Percentiles rank a stretch among this genome's conserved stretches.
Evolutionary conservation across 805 yeast species (phyloP).

Genomic region (Wickerhamiella hasegawae): DNA sequence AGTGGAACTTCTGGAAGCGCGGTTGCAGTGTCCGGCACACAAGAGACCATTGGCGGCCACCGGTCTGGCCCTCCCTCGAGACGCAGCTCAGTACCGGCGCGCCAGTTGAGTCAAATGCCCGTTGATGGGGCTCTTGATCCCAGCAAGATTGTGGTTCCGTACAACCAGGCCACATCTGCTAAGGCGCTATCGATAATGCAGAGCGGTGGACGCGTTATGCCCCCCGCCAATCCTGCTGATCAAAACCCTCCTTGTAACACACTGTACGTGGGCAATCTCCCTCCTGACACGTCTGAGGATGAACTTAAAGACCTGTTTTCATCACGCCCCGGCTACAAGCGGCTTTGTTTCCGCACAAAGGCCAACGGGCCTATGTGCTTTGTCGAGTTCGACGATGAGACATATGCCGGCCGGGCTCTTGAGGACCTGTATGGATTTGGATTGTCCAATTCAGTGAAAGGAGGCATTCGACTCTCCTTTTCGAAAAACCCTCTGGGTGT

Average conservation of each 20-base stretch:
- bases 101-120: neutral
- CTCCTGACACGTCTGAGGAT: constrained; percentile 91
- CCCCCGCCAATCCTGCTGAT: constrained; percentile 87
- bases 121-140: neutral
- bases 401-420: constrained; percentile 80
- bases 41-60: too few species aligned
- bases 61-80: too few species aligned
- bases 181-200: constrained; percentile 24
- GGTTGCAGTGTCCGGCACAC: too few species aligned
- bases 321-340: constrained; percentile 80
- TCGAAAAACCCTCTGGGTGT: constrained; percentile 96
- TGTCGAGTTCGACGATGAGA: constrained; percentile 95
- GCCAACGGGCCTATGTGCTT: constrained; percentile 94
- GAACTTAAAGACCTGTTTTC: constrained; percentile 79
- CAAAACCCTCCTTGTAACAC: constrained; percentile 99
- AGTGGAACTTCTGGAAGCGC: too few species aligned
- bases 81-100: neutral
- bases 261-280: constrained; percentile 87
- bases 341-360: constrained; percentile 82
- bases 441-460: constrained; percentile 74
- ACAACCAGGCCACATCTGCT: constrained; percentile 18
- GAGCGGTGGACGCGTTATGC: constrained; percentile 23
- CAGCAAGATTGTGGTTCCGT: constrained; percentile 18
- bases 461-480: constrained; percentile 86
- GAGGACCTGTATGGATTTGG: constrained; percentile 90